Percentiles rank a stretch among this genome's conserved stretches.
These are phyloP conservation scores for Aspergillus incahuasiensis DNA, from an alignment of 495 filamentous ascomycete genomes.

Conservation along the genomic window DNA sequence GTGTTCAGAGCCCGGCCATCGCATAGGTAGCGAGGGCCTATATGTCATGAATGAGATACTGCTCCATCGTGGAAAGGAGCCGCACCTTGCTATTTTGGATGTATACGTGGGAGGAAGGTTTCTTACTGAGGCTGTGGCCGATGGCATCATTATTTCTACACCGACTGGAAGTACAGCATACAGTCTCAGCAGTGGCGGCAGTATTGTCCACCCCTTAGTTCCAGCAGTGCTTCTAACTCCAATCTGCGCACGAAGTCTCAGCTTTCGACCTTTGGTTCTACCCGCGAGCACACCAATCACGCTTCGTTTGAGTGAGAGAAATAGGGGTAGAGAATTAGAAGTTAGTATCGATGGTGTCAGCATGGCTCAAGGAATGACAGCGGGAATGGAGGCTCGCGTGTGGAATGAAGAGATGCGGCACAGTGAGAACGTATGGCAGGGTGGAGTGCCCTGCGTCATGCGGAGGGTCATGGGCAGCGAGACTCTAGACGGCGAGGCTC, in stretches of 20 bases:
- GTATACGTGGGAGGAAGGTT: conserved; percentile 81
- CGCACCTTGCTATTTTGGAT: conserved; percentile 86
- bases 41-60: conserved; percentile 96
- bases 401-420: conserved; percentile 71
- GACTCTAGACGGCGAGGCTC: conserved; percentile 56
- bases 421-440: conserved; percentile 58
- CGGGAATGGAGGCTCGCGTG: conserved; percentile 85
- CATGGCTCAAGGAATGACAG: conserved; percentile 60
- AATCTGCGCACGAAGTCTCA: conserved; percentile 87
- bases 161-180: conserved; percentile 96
- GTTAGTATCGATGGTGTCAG: conserved; percentile 85
- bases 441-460: conserved; percentile 57
- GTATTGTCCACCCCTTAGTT: conserved; percentile 91
- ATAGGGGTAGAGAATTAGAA: conserved; percentile 78
- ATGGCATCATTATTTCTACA: conserved; percentile 90
- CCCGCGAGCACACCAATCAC: conserved; percentile 82
- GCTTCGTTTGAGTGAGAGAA: conserved; percentile 73
- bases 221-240: conserved; percentile 83
- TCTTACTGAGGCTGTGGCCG: conserved; percentile 86
- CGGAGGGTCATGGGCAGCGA: conserved; percentile 50
- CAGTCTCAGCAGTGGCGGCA: conserved; percentile 85
- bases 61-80: conserved; percentile 82
- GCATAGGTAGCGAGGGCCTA: conserved; percentile 37
- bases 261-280: conserved; percentile 85
- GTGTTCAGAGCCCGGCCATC: conserved; percentile 9